Evolutionary conservation across 768 basidiomycete species (phyloP).

Genomic region (Obba rivulosa): DNA sequence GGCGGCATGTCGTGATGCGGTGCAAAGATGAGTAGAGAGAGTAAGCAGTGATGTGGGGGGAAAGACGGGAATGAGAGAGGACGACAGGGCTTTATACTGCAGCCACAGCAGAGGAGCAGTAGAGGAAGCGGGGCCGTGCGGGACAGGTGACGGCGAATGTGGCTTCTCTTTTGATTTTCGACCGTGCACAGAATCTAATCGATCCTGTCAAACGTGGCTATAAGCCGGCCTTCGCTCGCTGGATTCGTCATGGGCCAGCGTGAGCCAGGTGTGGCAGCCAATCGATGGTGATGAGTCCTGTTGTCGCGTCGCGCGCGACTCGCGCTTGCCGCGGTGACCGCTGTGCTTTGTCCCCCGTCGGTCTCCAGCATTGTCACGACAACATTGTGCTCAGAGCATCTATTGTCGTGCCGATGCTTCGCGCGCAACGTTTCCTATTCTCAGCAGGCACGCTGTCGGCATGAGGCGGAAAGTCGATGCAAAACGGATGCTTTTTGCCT

Average conservation of each 20-base stretch:
- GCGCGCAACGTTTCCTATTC: neutral
- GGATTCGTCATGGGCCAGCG: no score
- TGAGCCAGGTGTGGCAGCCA: neutral
- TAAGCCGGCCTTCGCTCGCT: no score
- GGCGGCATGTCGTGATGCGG: neutral
- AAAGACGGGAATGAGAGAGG: constrained; percentile 1
- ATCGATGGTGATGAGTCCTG: constrained; percentile 9
- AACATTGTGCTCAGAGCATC: no score
- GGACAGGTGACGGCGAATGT: no score
- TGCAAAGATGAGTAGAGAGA: neutral
- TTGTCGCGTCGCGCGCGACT: constrained; percentile 18
- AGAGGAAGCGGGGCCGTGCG: constrained; percentile 6
- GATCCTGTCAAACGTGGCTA: no score
- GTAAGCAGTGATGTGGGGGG: neutral
- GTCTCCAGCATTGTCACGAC: no score
- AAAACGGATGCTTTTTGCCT: no score
- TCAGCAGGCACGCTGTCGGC: no score
- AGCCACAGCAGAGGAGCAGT: constrained; percentile 12
- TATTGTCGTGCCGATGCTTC: neutral
- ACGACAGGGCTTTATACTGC: constrained; percentile 9
- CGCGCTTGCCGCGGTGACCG: constrained; percentile 4
- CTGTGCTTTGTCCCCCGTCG: neutral
- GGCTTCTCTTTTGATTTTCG: no score
- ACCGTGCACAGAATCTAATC: no score
- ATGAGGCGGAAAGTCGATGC: no score